Base-by-base conservation (phyloP, 1,284 basidiomycete genomes). In the Cutaneotrichosporon sp. region DNA sequence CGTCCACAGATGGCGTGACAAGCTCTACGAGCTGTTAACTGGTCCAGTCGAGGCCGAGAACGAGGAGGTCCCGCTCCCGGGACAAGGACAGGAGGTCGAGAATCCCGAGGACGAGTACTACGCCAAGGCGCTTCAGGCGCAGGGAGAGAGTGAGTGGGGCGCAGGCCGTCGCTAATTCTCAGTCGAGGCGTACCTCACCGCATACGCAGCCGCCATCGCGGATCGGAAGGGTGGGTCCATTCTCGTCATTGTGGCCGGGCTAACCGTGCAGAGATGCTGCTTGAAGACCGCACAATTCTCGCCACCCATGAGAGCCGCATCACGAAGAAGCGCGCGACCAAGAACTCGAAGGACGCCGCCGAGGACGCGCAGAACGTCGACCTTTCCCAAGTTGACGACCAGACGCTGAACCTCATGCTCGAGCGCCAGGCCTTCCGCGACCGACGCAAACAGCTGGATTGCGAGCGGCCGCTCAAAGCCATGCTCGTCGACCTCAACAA, bases 101-200 rank as follows among this genome's bases (percentile, higher is more conserved):
- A 62, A 75, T 54, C 72, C 75, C 1, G 77, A 77, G 16, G 63
- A 69, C n/a, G 79, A 80, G 56, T 71, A 73, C 52, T 80, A 79
- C 56, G 74, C 75, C 3, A 63, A 73, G 45, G 73, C 72, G 1
- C 60, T 80, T 8, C 69, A 75, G 50, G 72, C 73, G 16, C 79
- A 80, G 64, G 75, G 77, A 33, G 73, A 79, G 24, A 59, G 73
- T 73, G 38, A 56, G 70, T 59, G n/a, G 13, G 10, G 5, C 29
- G 3, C 18, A 34, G 9, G 31, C 11, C 27, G 4, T 10, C 49
- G 53, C 64, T 68, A 58, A 69, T 59, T 4, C 20, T 33, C 54
- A 70, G 69, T 77, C 51, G 76, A 79, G 55, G 73, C 74, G 9
- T 76, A 77, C 59, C 63, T 79, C 25, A 72, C 70, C 4, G 74